A percentile compares a stretch with the other conserved stretches of the same genome.
These are phyloP conservation scores for Erodium maritimum DNA, from an alignment of 345 rosid genomes.

Conservation along the genomic window DNA sequence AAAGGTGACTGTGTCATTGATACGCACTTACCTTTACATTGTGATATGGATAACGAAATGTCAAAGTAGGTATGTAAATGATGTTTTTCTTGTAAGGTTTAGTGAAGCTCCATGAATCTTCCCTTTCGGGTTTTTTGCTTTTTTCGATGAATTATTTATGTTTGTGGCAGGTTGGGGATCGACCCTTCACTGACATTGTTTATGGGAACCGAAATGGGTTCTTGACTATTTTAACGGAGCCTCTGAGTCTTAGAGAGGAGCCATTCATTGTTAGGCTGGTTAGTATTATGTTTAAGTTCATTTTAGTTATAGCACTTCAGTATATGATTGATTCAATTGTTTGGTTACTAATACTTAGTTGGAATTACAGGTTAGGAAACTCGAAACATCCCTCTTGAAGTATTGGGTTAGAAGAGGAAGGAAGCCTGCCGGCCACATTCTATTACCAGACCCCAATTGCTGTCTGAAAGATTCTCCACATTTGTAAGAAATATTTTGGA, in stretches of 20 bases:
- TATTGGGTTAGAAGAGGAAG: constrained; percentile 55
- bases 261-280: constrained; percentile 96
- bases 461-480: constrained; percentile 49
- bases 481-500: constrained; percentile 17
- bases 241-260: constrained; percentile 67
- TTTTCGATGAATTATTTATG: constrained; percentile 7
- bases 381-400: constrained; percentile 48
- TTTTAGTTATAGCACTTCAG: background rate
- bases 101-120: constrained; percentile 8
- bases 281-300: constrained; percentile 13
- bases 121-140: constrained; percentile 1
- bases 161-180: constrained; percentile 74
- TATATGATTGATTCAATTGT: background rate
- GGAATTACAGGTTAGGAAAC: constrained; percentile 68
- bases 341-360: background rate
- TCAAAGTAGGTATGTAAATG: too few species aligned
- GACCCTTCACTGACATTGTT: constrained; percentile 87
- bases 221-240: constrained; percentile 68
- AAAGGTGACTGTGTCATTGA: too few species aligned
- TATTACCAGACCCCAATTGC: constrained; percentile 43
- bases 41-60: too few species aligned
- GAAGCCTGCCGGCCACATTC: constrained; percentile 49
- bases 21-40: too few species aligned
- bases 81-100: too few species aligned
- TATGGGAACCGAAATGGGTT: constrained; percentile 81